phyloP scores from a whole-genome alignment of 2,329 filamentous ascomycete species.

The Pseudogymnoascus sp. region DNA sequence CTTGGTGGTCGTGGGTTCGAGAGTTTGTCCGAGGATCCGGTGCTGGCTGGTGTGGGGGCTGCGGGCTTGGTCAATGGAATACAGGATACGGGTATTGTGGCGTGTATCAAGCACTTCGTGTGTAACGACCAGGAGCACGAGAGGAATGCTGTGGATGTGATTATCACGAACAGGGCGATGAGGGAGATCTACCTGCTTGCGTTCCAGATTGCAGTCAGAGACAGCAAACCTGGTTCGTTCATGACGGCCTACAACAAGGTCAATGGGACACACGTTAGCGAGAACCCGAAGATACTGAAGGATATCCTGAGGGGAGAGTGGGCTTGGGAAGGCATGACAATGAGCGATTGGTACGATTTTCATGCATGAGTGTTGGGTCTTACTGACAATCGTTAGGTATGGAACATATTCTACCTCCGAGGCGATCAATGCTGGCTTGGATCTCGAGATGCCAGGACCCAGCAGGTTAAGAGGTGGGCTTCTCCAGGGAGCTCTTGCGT shows the following conservation, averaged over 20 bases:
- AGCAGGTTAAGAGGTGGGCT: constrained; percentile 24
- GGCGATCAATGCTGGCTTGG: constrained; percentile 27
- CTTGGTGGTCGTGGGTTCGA: constrained; percentile 54
- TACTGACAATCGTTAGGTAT: constrained; percentile 9
- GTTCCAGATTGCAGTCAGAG: constrained; percentile 51
- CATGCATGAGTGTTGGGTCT: not conserved
- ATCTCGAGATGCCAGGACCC: constrained; percentile 36
- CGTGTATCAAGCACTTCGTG: constrained; percentile 54
- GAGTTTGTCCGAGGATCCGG: constrained; percentile 51
- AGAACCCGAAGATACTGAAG: constrained; percentile 44
- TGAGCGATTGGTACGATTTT: constrained; percentile 48
- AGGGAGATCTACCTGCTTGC: constrained; percentile 53
- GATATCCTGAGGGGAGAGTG: constrained; percentile 48
- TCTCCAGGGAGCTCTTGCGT: constrained; percentile 7
- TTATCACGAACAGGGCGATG: constrained; percentile 48
- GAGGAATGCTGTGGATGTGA: constrained; percentile 47
- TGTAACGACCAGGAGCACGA: constrained; percentile 56
- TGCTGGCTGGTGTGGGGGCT: constrained; percentile 48
- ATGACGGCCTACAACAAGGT: constrained; percentile 56
- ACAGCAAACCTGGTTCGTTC: constrained; percentile 42
- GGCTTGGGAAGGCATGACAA: constrained; percentile 50
- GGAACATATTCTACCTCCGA: constrained; percentile 23
- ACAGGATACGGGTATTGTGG: constrained; percentile 48
- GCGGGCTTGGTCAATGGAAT: constrained; percentile 48
- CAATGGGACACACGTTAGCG: constrained; percentile 49